Evolutionary conservation across 2,329 filamentous ascomycete genomes (phyloP).

Genomic region (Setomelanomma holmii): DNA sequence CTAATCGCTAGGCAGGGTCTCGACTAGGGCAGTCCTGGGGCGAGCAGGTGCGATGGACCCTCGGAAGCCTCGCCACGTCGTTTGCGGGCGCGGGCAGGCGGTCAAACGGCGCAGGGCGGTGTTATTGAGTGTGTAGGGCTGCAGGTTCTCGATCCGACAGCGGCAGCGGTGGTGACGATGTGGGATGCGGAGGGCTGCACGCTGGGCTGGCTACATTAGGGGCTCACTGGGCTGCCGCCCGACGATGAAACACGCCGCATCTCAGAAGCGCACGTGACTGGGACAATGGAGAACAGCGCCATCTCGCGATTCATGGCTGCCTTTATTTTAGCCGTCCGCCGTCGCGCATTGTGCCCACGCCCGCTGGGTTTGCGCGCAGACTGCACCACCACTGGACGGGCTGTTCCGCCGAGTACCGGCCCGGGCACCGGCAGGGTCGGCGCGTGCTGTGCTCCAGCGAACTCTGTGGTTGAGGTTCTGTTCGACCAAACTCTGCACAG

Average conservation of each 20-base stretch:
- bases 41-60: background rate
- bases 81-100: background rate
- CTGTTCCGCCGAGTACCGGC: background rate
- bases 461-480: no score
- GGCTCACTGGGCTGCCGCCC: background rate
- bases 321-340: background rate
- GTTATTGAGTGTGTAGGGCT: background rate
- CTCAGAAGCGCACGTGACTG: no score
- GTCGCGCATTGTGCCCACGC: no score
- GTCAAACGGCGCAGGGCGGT: background rate
- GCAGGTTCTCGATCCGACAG: background rate
- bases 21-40: background rate
- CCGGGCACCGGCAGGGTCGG: background rate
- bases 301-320: background rate
- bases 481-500: no score
- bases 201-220: background rate
- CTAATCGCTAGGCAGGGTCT: conserved; percentile 4
- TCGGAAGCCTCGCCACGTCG: background rate
- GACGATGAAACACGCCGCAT: background rate
- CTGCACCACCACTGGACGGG: background rate
- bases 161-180: background rate
- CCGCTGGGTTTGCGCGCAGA: background rate
- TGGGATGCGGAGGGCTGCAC: conserved; percentile 1
- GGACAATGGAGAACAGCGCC: no score
- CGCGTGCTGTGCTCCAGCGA: background rate